A percentile compares a stretch with the other conserved stretches of the same genome.
phyloP scores from a whole-genome alignment of 2,329 filamentous ascomycete genomes.

The Pseudovirgaria hyperparasitica region DNA sequence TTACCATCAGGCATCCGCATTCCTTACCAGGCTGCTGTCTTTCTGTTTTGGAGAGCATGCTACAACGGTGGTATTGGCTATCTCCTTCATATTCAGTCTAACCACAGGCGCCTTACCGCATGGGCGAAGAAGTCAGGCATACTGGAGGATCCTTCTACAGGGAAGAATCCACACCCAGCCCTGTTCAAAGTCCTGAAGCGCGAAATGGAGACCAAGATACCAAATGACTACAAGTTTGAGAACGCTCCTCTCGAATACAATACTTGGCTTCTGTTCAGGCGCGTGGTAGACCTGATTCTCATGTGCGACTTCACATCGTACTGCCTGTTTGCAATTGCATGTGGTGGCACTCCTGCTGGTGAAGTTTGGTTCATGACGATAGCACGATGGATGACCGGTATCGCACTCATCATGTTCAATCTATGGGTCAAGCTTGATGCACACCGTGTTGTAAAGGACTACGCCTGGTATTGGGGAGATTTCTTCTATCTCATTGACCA shows the following conservation, averaged over 20 bases:
- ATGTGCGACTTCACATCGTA: conserved; percentile 99
- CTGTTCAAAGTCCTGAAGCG: conserved; percentile 74
- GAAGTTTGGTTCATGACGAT: conserved; percentile 58
- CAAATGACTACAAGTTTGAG: conserved; percentile 85
- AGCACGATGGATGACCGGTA: conserved; percentile 66
- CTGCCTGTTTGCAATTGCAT: conserved; percentile 87
- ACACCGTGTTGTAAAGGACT: conserved; percentile 95
- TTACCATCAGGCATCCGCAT: conserved; percentile 59
- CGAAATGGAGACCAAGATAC: conserved; percentile 91
- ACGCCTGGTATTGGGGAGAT: conserved; percentile 99
- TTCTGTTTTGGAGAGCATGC: conserved; percentile 80
- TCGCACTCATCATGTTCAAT: conserved; percentile 79
- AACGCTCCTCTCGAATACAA: conserved; percentile 95
- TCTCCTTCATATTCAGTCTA: conserved; percentile 78
- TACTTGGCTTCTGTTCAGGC: conserved; percentile 92
- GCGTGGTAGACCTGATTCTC: conserved; percentile 89
- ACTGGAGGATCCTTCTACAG: conserved; percentile 72
- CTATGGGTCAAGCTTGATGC: conserved; percentile 98
- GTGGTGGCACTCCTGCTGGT: conserved; percentile 58
- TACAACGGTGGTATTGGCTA: conserved; percentile 94
- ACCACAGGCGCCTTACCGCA: conserved; percentile 69
- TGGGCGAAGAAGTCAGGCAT: conserved; percentile 81
- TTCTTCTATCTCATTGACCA: conserved; percentile 99
- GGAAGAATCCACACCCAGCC: conserved; percentile 68
- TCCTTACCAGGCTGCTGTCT: conserved; percentile 69